Base-by-base conservation (phyloP, 2,329 filamentous ascomycete species). In the Fusarium sp. region DNA sequence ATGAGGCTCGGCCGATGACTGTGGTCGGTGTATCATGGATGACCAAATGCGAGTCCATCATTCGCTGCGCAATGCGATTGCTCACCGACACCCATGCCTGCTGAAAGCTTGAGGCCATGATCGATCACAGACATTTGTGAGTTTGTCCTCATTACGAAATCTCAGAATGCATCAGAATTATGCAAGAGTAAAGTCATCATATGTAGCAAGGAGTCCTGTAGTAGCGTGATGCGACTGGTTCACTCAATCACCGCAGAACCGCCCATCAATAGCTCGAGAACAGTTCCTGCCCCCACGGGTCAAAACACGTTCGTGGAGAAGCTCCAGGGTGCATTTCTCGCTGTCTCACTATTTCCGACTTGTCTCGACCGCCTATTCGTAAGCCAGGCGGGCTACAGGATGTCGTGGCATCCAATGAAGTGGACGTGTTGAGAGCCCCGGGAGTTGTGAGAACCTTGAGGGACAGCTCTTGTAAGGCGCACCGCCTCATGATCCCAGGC, bases 381-480 rank as follows among this genome's bases (percentile, higher is more conserved):
- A 68, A 70, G 54, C 61, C 57, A 56, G 60, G 64, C 63, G 67
- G 67, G 59, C 66, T 63, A 62, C 31, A 44, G 62, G 52, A 47
- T 63, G 67, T 46, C 36, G 58, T 48, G 39, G 44, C 40, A 57
- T 61, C 73, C 71, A 75, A 75, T 74, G 44, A 58, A 47, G 58
- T 37, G 60, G 12, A 41, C 54, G 44, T 50, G 37, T 58, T 51
- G 62, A 67, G 48, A 65, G 60, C 23, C 23, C 23, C 2, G 23
- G 23, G 23, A 23, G 23, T 23, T 23, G 23, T 67, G 73, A 75
- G 73, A 75, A 75, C 73, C 73, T 56, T 75, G 73, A 75, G 68
- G 73, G 73, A 70, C 70, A 75, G 54, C 28, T 57, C 50, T 46
- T 61, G 64, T 50, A 48, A 56, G 65, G 61, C 53, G 52, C 65